A percentile compares a stretch with the other conserved stretches of the same genome.
These are phyloP conservation scores for Diutina ranongensis DNA, from an alignment of 1,139 yeast species.

Conservation along the genomic window DNA sequence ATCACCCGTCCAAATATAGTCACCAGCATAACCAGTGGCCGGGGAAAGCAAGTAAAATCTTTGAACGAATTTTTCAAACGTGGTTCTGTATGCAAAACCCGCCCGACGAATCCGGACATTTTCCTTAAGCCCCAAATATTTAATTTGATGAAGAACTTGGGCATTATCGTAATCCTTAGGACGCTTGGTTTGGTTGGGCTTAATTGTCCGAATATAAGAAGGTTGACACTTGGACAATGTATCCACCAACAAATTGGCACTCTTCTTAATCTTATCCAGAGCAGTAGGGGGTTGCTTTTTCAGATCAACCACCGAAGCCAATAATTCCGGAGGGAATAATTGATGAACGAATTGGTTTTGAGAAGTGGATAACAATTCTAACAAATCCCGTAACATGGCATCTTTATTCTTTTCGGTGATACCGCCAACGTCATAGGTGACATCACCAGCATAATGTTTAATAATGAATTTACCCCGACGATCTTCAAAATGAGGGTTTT, in stretches of 20 bases:
- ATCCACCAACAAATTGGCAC: slow-evolving; percentile 85
- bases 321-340: slow-evolving; percentile 61
- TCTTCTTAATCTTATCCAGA: slow-evolving; percentile 82
- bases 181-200: slow-evolving; percentile 89
- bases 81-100: slow-evolving; percentile 96
- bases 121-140: slow-evolving; percentile 91
- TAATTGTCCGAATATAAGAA: slow-evolving; percentile 93
- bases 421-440: slow-evolving; percentile 76
- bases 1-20: slow-evolving; percentile 90
- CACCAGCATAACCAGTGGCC: slow-evolving; percentile 95
- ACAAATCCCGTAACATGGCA: slow-evolving; percentile 77
- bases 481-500: slow-evolving; percentile 81
- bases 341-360: slow-evolving; percentile 50
- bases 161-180: slow-evolving; percentile 83
- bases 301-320: slow-evolving; percentile 53
- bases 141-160: slow-evolving; percentile 91
- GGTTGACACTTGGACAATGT: slow-evolving; percentile 87
- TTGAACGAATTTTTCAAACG: slow-evolving; percentile 95
- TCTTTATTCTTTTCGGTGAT: slow-evolving; percentile 98
- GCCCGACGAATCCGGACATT: slow-evolving; percentile 97
- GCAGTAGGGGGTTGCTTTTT: slow-evolving; percentile 95
- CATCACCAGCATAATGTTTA: slow-evolving; percentile 98
- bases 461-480: slow-evolving; percentile 81
- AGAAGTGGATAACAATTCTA: slow-evolving; percentile 68
- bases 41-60: slow-evolving; percentile 83